phyloP scores from a whole-genome alignment of 139 green algal species.

The Axilococcus clingmanii region DNA sequence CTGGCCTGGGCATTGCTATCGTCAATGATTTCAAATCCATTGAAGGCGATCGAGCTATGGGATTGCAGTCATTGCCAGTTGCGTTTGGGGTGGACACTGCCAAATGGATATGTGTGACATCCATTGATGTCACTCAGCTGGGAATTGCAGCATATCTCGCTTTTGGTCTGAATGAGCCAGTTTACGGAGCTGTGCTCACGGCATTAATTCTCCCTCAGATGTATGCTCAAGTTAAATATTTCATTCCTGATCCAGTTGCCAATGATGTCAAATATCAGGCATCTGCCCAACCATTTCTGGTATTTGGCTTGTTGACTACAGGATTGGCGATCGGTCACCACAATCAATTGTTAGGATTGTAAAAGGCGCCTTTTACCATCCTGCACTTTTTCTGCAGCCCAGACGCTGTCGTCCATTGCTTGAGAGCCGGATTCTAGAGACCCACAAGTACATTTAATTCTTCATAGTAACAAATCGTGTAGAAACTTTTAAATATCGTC shows the following conservation, averaged over 20 bases:
- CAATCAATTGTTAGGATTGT: background rate
- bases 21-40: slow-evolving; percentile 99
- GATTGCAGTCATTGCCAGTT: slow-evolving; percentile 88
- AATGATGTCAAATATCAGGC: slow-evolving; percentile 92
- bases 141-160: slow-evolving; percentile 78
- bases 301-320: slow-evolving; percentile 95
- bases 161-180: slow-evolving; percentile 62
- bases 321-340: slow-evolving; percentile 78
- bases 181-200: slow-evolving; percentile 81
- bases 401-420: no score
- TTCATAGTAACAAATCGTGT: no score
- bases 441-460: no score
- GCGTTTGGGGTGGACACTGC: slow-evolving; percentile 93
- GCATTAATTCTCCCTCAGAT: slow-evolving; percentile 91
- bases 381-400: background rate
- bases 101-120: slow-evolving; percentile 95
- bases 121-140: slow-evolving; percentile 91
- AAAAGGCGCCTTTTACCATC: background rate
- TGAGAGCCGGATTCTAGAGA: no score
- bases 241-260: slow-evolving; percentile 92
- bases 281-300: slow-evolving; percentile 78
- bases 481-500: no score
- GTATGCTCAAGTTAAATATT: slow-evolving; percentile 89
- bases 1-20: slow-evolving; percentile 96
- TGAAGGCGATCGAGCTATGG: slow-evolving; percentile 65